These are phyloP conservation scores for Leucocoprinus birnbaumii DNA, from an alignment of 768 basidiomycete genomes.

Conservation along the genomic window DNA sequence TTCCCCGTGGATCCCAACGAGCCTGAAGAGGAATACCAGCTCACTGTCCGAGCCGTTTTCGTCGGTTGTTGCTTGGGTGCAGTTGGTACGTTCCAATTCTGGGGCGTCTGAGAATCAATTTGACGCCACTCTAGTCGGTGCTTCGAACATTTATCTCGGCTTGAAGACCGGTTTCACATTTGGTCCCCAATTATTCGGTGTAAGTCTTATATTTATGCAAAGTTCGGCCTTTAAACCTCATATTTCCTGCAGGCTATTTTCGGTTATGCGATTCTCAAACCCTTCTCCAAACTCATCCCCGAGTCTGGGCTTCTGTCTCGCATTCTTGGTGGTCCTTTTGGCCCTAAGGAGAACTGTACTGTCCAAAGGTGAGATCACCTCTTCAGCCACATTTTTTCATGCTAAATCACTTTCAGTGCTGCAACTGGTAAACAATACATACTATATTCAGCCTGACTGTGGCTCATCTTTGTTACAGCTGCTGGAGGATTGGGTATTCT, in stretches of 20 bases:
- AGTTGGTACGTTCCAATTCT: slow-evolving; percentile 19
- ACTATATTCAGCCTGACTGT: slow-evolving; percentile 13
- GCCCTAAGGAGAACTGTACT: slow-evolving; percentile 67
- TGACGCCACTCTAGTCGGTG: slow-evolving; percentile 33
- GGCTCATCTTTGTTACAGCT: slow-evolving; percentile 24
- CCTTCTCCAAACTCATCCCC: slow-evolving; percentile 46
- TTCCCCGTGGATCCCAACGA: slow-evolving; percentile 53
- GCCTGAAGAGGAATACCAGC: slow-evolving; percentile 46
- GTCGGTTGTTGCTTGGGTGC: slow-evolving; percentile 51
- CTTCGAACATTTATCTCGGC: slow-evolving; percentile 66
- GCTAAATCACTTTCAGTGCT: slow-evolving; percentile 28
- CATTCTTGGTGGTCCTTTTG: slow-evolving; percentile 53
- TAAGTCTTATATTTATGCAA: slow-evolving; percentile 19
- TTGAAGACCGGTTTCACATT: slow-evolving; percentile 69
- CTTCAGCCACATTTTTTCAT: background rate
- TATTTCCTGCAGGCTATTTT: slow-evolving; percentile 41
- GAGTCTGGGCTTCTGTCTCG: slow-evolving; percentile 41
- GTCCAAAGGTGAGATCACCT: slow-evolving; percentile 43
- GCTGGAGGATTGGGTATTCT: slow-evolving; percentile 59
- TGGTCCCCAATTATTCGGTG: slow-evolving; percentile 60
- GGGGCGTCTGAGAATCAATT: background rate
- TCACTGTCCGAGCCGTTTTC: slow-evolving; percentile 49
- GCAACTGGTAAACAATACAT: slow-evolving; percentile 37
- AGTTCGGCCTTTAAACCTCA: background rate
- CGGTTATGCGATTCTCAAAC: slow-evolving; percentile 59